Evolutionary conservation across 345 rosid genomes (phyloP).

Genomic region (Murraya koenigii): DNA sequence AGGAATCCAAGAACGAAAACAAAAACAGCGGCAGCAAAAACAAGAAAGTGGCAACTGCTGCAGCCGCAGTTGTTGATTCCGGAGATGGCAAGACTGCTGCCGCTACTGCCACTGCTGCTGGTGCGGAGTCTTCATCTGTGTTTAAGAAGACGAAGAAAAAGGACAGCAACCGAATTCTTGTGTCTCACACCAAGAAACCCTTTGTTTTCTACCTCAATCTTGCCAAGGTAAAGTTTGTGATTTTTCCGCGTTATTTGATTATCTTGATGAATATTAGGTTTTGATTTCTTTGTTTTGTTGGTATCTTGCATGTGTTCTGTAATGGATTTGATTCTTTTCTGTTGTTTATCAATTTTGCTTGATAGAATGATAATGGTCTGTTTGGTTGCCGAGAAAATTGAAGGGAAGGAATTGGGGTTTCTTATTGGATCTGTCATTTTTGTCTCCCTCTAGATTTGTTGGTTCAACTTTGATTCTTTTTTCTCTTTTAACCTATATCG

Average conservation of each 20-base stretch:
- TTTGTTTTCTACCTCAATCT: slow-evolving; percentile 38
- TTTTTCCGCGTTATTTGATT: neutral
- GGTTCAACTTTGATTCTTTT: neutral
- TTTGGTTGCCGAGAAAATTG: neutral
- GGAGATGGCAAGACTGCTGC: slow-evolving; percentile 5
- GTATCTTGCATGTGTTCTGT: neutral
- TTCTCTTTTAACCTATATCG: neutral
- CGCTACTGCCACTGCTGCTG: neutral
- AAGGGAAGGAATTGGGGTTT: neutral
- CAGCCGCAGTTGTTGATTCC: neutral
- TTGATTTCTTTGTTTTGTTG: neutral
- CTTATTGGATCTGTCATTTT: neutral
- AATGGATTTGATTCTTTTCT: neutral
- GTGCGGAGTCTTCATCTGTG: neutral
- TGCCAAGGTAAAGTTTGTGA: slow-evolving; percentile 25
- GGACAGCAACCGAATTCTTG: slow-evolving; percentile 20
- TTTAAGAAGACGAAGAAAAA: slow-evolving; percentile 14
- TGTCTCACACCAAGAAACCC: slow-evolving; percentile 39
- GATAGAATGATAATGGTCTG: neutral
- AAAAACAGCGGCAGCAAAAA: neutral
- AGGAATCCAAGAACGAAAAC: slow-evolving; percentile 8
- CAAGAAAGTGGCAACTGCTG: neutral
- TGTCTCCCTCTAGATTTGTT: neutral
- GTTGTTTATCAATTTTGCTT: neutral
- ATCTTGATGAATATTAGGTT: neutral